Evolutionary conservation across 208 protist genomes (phyloP), one percentile per base, ranked within the genome.

Genomic region (Sergeia podlipaevii): DNA sequence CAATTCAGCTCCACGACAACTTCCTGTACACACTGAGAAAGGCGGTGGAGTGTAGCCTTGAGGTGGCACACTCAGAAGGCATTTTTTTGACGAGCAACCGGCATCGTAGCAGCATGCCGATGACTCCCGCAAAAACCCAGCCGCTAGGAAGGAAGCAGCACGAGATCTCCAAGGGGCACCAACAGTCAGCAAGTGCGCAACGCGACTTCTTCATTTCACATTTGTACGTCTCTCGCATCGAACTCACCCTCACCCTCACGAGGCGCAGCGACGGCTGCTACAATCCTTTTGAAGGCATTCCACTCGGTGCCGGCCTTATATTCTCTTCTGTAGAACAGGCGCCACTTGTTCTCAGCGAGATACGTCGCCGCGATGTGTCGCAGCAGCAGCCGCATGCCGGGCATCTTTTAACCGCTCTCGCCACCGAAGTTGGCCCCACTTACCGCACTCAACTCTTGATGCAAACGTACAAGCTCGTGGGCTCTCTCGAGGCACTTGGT

Each of bases 381-480:
- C 48, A 70, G 8, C 13, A 46, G 2, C 24, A 17, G 2, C 36
- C 70, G 24, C n/a, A n/a, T n/a, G n/a, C n/a, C n/a, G n/a, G n/a
- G n/a, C n/a, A n/a, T n/a, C n/a, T n/a, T n/a, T n/a, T n/a, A n/a
- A n/a, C n/a, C n/a, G n/a, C n/a, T n/a, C n/a, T 81, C 0, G n/a
- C 45, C 3, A 54, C 50, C 3, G 51, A 82, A 13, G 29, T 89
- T 26, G 85, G 68, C 57, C 68, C 71, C 0, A 57, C 65, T 2
- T 93, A 91, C 59, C 64, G 74, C 23, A 74, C 58, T 1, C 82
- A 81, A 53, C 30, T 90, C 41, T 26, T 86, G n/a, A 37, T 89
- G 49, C 86, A 93, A 60, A 51, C 72, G 23, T 88, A 77, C 52
- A 85, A 86, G 51, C 66, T 93, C 20, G 17, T 93, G 29, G 86